Base-by-base conservation (phyloP, 139 green algal species). In the Chlorella sp. region DNA sequence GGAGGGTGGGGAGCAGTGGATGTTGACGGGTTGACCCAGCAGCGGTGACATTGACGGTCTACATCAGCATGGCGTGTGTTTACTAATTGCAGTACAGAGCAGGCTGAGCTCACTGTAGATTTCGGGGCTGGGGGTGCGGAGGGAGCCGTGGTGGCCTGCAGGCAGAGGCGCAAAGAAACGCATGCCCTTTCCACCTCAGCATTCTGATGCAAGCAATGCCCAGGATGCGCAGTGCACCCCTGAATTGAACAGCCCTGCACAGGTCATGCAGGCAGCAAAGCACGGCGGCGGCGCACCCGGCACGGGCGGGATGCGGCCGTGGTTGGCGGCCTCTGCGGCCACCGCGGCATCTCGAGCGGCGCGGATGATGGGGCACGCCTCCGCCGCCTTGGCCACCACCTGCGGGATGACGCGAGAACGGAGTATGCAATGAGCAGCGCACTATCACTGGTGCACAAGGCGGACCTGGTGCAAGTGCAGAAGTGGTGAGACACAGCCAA, bases 321-420 rank as follows among this genome's bases (percentile, higher is more conserved):
- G 84, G n/a, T 80, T 88, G 24, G 83, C 80, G 0, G 74, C 76
- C 44, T 86, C 46, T 22, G 89, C 87, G 34, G 86, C 64, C 17
- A 90, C 43, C 11, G 88, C 94, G 13, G 92, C 91, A 65, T 89
- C 88, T 20, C 93, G 81, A 0, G 92, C 94, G 38, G 84, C 89
- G 65, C 87, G 83, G 40, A 96, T 91, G 70, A 91, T 87, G 44
- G 86, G 86, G 85, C 94, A 97, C 56, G 91, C 41, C 54, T 91
- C 70, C 0, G 88, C 86, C 38, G 90, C 92, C 16, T 84, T 84
- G 13, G 85, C 81, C 51, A 97, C 64, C 38, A 83, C 77, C 77
- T 83, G 76, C 40, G 30, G 67, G 30, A 46, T 0, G n/a, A 44
- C 5, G 67, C 13, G 65, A 80, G 46, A 16, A 13, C 13, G 34